phyloP scores from a whole-genome alignment of 306 rosid genomes.

The Vicia sativa region DNA sequence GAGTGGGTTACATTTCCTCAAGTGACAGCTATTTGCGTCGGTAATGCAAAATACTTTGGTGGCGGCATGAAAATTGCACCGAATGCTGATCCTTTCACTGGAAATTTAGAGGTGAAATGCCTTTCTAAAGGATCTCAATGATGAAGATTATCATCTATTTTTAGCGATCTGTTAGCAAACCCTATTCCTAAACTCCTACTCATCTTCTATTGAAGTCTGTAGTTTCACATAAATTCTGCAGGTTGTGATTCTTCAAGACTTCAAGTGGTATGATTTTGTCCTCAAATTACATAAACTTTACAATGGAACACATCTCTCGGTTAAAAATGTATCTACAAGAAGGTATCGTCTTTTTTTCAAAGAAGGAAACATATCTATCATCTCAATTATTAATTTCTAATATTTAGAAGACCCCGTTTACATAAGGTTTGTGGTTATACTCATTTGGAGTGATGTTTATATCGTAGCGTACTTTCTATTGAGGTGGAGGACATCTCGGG shows the following conservation, averaged over 20 bases:
- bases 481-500: slow-evolving; percentile 81
- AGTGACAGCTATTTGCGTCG: slow-evolving; percentile 85
- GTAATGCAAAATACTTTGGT: slow-evolving; percentile 93
- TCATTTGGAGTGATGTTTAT: slow-evolving; percentile 34
- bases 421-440: slow-evolving; percentile 20
- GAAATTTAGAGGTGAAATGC: slow-evolving; percentile 69
- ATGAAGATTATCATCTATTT: slow-evolving; percentile 27
- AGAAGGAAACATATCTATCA: slow-evolving; percentile 7
- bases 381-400: slow-evolving; percentile 16
- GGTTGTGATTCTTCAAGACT: slow-evolving; percentile 89
- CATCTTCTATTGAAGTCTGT: slow-evolving; percentile 11
- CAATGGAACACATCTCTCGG: slow-evolving; percentile 78
- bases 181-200: slow-evolving; percentile 16
- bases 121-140: slow-evolving; percentile 14
- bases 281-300: slow-evolving; percentile 76
- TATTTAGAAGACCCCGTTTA: slow-evolving; percentile 2
- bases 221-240: slow-evolving; percentile 36
- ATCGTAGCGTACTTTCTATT: slow-evolving; percentile 60
- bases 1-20: slow-evolving; percentile 75
- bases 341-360: slow-evolving; percentile 53
- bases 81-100: slow-evolving; percentile 69
- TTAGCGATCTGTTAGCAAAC: slow-evolving; percentile 28
- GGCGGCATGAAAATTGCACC: slow-evolving; percentile 98
- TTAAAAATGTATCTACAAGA: slow-evolving; percentile 74
- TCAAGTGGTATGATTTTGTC: slow-evolving; percentile 89